phyloP scores from a whole-genome alignment of 805 yeast species.

The Sugiyamaella valdiviana region DNA sequence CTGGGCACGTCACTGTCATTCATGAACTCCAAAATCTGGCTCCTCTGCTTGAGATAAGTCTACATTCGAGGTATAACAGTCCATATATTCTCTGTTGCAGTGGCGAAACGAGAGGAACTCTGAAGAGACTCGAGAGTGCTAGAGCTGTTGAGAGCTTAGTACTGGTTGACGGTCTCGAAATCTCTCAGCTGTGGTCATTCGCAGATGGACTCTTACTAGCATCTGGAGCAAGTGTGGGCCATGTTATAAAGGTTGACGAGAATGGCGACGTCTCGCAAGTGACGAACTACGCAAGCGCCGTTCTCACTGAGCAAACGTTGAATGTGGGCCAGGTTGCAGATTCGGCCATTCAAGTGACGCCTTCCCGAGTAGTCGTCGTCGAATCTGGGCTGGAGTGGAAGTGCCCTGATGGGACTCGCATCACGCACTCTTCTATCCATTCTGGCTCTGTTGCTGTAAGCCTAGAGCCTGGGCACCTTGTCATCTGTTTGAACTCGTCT shows the following conservation, averaged over 20 bases:
- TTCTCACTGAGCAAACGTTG: background rate
- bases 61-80: background rate
- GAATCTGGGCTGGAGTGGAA: background rate
- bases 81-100: background rate
- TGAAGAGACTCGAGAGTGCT: background rate
- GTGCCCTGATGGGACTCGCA: background rate
- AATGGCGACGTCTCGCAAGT: background rate
- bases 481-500: background rate
- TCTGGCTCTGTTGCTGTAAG: background rate
- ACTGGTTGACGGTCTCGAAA: background rate
- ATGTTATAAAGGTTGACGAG: background rate
- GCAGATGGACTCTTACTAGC: background rate
- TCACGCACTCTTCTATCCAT: background rate
- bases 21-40: slow-evolving; percentile 11
- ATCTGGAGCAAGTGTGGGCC: background rate
- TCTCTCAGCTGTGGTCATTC: background rate
- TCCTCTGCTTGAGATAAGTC: slow-evolving; percentile 7
- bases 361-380: background rate
- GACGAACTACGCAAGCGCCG: background rate
- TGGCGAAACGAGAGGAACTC: background rate
- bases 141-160: background rate
- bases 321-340: background rate
- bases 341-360: background rate
- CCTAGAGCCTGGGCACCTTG: background rate
- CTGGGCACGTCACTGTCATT: background rate